Evolutionary conservation across 2,329 filamentous ascomycete species (phyloP), one percentile per base, ranked within the genome.

Genomic region (Tympanopsis confertula): DNA sequence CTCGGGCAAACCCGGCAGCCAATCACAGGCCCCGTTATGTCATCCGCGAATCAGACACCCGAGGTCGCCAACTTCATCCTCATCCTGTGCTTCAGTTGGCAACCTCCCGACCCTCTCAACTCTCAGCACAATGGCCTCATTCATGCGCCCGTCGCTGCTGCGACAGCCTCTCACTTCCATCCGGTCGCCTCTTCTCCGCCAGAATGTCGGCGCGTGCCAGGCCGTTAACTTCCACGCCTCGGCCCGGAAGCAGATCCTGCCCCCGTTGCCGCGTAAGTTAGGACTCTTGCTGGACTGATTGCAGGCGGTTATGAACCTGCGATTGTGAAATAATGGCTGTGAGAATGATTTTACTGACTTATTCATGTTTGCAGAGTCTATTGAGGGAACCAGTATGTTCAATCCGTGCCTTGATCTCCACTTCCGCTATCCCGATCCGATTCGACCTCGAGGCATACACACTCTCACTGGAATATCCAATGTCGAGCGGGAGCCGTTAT

Each of bases 201-300:
- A 15, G 7, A 33, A 33, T 15, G 22, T n/a, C 22, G 22, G 22
- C n/a, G 30, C 17, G 30, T 33, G 64, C 48, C 69, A 78, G 59
- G 69, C 79, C 51, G 81, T 87, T 47, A 80, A 84, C 50, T 94
- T 98, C 74, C 88, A 95, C 63, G 85, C 82, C 53, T 86, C 85
- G 30, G 71, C 77, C 61, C 74, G 75, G 63, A 74, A 76, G 60
- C 70, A 72, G 55, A 81, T 89, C 54, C 72, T 98, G 41, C 86
- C 89, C 42, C 80, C 87, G 39, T 74, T 83, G 47, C 87, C 88
- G 53, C 91, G 87, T 91, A 69, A 65, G 82, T 73, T 26, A 20
- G 20, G 22, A 36, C 36, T 35, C 17, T 41, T 19, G 5, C 13
- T 12, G 17, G 37, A 20, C 24, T 18, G 19, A 35, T 35, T 19